These are phyloP conservation scores for Fragaria nilgerrensis DNA, from an alignment of 306 rosid genomes.

Conservation along the genomic window DNA sequence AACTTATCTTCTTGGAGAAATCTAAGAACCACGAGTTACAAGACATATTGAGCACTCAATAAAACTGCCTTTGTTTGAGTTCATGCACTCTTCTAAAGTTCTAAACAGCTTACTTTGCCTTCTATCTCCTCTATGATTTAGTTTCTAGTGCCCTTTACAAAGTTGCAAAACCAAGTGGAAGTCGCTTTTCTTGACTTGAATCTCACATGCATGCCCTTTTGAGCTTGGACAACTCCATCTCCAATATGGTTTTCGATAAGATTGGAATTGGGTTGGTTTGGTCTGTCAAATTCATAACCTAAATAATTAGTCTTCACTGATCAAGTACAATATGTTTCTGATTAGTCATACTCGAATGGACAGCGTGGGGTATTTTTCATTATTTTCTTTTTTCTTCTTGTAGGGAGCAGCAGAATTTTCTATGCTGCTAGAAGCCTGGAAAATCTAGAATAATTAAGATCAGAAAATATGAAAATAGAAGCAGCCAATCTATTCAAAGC, in stretches of 20 bases:
- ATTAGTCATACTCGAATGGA: not conserved
- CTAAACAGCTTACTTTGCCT: not conserved
- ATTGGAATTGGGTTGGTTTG: not conserved
- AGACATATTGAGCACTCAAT: not conserved
- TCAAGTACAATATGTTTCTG: not conserved
- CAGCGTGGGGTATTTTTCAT: not conserved
- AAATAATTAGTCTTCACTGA: conserved; percentile 10
- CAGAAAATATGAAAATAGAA: not conserved
- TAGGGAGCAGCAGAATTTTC: not conserved
- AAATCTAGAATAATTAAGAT: not conserved
- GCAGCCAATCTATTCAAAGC: not conserved
- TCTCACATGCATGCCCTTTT: conserved; percentile 5
- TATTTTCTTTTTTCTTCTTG: not conserved
- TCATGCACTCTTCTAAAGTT: not conserved
- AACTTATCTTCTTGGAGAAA: conserved; percentile 5
- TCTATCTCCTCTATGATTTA: not conserved
- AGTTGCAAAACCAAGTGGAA: not conserved
- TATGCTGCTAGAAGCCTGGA: not conserved
- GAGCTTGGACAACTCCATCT: not conserved
- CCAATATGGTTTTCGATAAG: not conserved
- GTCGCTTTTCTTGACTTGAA: conserved; percentile 18
- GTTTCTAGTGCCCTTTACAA: conserved; percentile 9
- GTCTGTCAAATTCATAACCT: not conserved
- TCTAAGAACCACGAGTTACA: not conserved
- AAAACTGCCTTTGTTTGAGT: not conserved